Base-by-base conservation (phyloP, 2,329 filamentous ascomycete species). In the Harringtonia aguacate region DNA sequence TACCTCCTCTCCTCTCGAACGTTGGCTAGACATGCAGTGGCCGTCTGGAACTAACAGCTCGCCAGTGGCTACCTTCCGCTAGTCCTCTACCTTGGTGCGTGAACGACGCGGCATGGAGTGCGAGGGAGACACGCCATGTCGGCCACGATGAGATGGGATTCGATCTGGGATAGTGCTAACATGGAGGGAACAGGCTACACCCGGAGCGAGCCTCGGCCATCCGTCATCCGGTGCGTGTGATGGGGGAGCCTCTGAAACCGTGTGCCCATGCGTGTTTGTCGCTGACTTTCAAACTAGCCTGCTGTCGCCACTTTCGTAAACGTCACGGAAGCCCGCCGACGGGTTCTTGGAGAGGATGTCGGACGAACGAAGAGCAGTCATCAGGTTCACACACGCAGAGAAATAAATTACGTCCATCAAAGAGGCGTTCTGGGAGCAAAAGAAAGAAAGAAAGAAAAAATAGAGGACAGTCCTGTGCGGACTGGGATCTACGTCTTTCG, bases 11-110 rank as follows among this genome's bases (percentile, higher is more conserved):
- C 10, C 8, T n/a, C 8, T 1, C 15, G 27, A 22, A 12, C 9
- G 8, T 7, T 15, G 33, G 33, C 8, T 8, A 35, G 33, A 35
- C 8, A 35, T 14, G 15, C 17, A 22, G 20, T 17, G 27, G 51
- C 65, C 53, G 74, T 58, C 40, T 43, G 27, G 36, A 43, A 45
- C 15, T 43, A 28, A 42, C 56, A 94, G 87, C 24, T 27, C 6
- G 24, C 24, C 24, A 27, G 24, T 73, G 92, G 92, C 64, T 98
- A 97, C 67, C 79, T 98, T 47, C 92, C 92, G 56, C 68, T 98
- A 65, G 94, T 98, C 63, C 77, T 98, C 65, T 98, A 97, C 67
- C 83, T 98, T 57, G 92, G 86, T 92, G 81, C 39, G 48, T 52
- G 33, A 39, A n/a, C 30, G 3, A 13, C 14, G 18, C 7, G 7